Percentiles rank a stretch among this genome's conserved stretches.
Conservation (phyloP, 345 rosid genomes). For the Kandelia obovata region DNA sequence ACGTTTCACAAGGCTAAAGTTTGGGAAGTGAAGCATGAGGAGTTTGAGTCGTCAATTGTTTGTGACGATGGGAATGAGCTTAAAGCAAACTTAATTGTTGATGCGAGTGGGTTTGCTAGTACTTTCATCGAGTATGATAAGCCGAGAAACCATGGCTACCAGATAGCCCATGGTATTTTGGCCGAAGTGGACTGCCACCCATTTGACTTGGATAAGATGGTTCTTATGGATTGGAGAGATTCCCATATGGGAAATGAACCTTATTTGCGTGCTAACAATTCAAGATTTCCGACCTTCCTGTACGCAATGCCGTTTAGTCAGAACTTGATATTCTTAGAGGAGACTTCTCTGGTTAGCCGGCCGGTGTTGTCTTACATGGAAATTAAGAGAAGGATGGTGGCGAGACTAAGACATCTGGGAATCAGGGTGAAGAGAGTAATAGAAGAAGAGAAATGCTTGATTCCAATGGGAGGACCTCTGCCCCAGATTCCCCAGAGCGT, state of each 20-base stretch:
- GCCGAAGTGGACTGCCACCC: conserved; percentile 71
- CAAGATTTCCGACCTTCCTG: conserved; percentile 45
- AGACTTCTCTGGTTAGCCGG: conserved; percentile 58
- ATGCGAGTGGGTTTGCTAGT: conserved; percentile 59
- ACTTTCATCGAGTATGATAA: conserved; percentile 43
- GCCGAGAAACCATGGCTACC: conserved; percentile 59
- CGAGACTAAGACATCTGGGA: conserved; percentile 61
- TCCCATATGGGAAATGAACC: conserved; percentile 65
- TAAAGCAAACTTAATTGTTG: conserved; percentile 54
- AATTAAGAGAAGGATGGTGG: conserved; percentile 60
- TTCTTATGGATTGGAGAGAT: conserved; percentile 80
- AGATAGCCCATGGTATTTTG: conserved; percentile 64
- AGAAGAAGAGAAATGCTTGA: conserved; percentile 67
- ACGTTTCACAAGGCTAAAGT: conserved; percentile 54
- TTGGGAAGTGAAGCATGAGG: conserved; percentile 55
- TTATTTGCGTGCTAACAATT: conserved; percentile 39
- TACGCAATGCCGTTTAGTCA: conserved; percentile 67
- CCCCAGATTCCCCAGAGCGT: conserved; percentile 56
- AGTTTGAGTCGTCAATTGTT: conserved; percentile 40
- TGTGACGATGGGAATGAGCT: conserved; percentile 56
- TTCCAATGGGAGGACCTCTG: conserved; percentile 78
- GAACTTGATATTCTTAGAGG: conserved; percentile 50
- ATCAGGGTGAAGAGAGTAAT: conserved; percentile 48
- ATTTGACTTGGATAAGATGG: conserved; percentile 61
- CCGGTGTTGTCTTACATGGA: conserved; percentile 52